Percentiles rank a stretch among this genome's conserved stretches.
These are phyloP conservation scores for Dryas drummondii DNA, from an alignment of 306 rosid genomes.

Conservation along the genomic window DNA sequence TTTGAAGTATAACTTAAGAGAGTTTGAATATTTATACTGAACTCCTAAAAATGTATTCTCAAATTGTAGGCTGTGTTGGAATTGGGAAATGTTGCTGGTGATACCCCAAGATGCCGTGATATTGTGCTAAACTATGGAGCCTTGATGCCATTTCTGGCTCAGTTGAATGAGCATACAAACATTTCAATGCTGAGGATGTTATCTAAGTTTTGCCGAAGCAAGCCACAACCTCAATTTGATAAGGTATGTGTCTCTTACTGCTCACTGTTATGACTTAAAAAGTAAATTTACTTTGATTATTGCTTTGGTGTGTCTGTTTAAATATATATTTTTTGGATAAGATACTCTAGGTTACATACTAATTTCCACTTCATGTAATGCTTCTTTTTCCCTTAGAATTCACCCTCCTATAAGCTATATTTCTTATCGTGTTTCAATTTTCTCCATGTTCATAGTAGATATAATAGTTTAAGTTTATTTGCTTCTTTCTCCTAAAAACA, in stretches of 20 bases:
- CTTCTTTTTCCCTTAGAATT: too few relatives aligned
- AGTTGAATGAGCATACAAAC: constrained; percentile 87
- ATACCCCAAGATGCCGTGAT: constrained; percentile 90
- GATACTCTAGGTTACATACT: too few relatives aligned
- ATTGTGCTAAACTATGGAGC: constrained; percentile 84
- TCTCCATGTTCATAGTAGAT: neutral
- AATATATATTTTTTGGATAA: too few relatives aligned
- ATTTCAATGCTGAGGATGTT: constrained; percentile 89
- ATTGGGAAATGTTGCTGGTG: constrained; percentile 94
- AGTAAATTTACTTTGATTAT: neutral
- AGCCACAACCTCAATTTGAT: constrained; percentile 90
- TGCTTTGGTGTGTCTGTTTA: neutral
- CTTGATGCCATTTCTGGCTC: constrained; percentile 63
- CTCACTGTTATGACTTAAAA: neutral
- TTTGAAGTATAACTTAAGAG: neutral
- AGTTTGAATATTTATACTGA: neutral
- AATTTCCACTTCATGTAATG: too few relatives aligned
- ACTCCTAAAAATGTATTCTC: neutral
- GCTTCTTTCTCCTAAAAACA: neutral
- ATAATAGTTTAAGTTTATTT: neutral
- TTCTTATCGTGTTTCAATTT: too few relatives aligned
- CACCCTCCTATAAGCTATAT: too few relatives aligned
- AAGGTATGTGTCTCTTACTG: constrained; percentile 43
- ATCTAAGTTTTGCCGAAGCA: constrained; percentile 91
- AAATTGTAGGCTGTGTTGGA: constrained; percentile 85